Evolutionary conservation across 352 stramenopile genomes (phyloP), one percentile per base, ranked within the genome.

Genomic region (Pythium sukuiense): DNA sequence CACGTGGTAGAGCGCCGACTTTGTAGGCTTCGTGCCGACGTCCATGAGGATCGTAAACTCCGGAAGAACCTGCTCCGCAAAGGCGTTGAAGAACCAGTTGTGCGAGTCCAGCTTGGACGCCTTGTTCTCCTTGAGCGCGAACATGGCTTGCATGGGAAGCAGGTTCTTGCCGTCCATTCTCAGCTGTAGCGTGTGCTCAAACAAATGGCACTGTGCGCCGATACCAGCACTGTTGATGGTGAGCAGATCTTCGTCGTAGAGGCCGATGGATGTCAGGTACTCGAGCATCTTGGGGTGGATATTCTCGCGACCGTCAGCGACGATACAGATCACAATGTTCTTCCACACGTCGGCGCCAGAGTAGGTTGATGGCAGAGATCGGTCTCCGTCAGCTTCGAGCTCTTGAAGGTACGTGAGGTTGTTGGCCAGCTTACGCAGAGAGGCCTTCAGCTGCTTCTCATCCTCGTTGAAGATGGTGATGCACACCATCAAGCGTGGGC

Each of bases 391-490:
- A 0, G 57, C 61, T 24, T 79, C 46, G 43, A 87, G 74, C 29
- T 93, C 72, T 35, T 78, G 75, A 3, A 95, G 56, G 69, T 89
- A 93, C 18, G 73, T 66, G 64, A 94, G 77, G 65, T 95, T 95
- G 76, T 93, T 94, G 54, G 80, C 79, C 3, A 95, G 70, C 69
- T 94, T 95, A 60, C 85, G 81, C 8, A 95, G 70, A 55, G 87
- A 93, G 9, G 68, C 74, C 56, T 89, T 88, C 2, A 95, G 71
- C 59, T 93, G 77, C 33, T 80, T 70, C 6, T 82, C 83, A 0
- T 71, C 72, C 73, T 95, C 87, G 63, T 95, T 95, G 72, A 89
- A 95, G 74, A 93, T 92, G 26, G 85, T 95, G 68, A 95, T 92
- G 59, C 85, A 90, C 32, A 95, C 84, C 81, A 96, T 89, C 5